Percentiles rank a stretch among this genome's conserved stretches.
phyloP scores from a whole-genome alignment of 768 basidiomycete genomes.

The Suillus weaverae region DNA sequence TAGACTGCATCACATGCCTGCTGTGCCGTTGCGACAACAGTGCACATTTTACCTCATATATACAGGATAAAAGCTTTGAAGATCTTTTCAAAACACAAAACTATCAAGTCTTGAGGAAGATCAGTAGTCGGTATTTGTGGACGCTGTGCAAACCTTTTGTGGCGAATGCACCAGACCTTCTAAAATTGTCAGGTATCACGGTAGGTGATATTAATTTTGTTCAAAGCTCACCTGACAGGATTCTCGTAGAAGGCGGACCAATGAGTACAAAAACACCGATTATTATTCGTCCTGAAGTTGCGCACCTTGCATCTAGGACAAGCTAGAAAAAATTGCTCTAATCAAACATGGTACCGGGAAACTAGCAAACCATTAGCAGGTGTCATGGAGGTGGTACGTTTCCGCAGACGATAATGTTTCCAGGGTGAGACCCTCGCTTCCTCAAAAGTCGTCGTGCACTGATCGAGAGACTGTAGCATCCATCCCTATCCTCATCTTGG shows the following conservation, averaged over 20 bases:
- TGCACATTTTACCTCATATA: not conserved
- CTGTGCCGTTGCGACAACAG: not conserved
- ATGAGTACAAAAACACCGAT: not conserved
- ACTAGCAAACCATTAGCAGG: slow-evolving; percentile 17
- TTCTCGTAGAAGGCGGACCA: slow-evolving; percentile 25
- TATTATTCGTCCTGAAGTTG: not conserved
- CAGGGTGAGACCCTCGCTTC: slow-evolving; percentile 28
- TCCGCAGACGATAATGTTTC: slow-evolving; percentile 28
- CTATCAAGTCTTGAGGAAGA: not conserved
- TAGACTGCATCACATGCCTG: not conserved
- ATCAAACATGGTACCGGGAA: slow-evolving; percentile 20
- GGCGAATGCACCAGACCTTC: slow-evolving; percentile 29
- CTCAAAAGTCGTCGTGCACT: slow-evolving; percentile 35
- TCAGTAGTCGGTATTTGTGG: not conserved
- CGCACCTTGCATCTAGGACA: slow-evolving; percentile 31
- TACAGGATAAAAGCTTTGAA: not conserved
- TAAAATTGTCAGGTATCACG: not conserved
- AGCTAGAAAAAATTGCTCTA: slow-evolving; percentile 17
- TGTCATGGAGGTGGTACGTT: slow-evolving; percentile 15
- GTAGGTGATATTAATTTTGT: not conserved
- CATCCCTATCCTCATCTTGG: slow-evolving; percentile 23
- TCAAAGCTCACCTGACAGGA: slow-evolving; percentile 23
- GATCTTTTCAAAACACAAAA: not conserved
- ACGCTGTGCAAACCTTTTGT: slow-evolving; percentile 29
- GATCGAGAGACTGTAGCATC: slow-evolving; percentile 38